These are phyloP conservation scores for Exophiala bonariae DNA, from an alignment of 2,329 filamentous ascomycete species.

Conservation along the genomic window DNA sequence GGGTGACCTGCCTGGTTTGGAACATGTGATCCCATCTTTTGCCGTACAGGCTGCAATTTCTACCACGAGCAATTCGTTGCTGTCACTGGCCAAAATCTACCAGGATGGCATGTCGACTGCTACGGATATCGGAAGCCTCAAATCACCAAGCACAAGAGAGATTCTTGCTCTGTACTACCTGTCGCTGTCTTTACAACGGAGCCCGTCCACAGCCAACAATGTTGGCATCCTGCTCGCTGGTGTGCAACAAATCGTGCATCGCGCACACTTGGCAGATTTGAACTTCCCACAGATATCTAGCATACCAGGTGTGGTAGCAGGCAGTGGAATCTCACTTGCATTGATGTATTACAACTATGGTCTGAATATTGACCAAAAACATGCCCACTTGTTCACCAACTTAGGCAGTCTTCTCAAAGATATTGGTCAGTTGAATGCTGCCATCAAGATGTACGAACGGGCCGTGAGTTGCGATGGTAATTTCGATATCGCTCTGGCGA, in stretches of 20 bases:
- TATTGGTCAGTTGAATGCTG: constrained; percentile 85
- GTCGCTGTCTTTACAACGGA: constrained; percentile 89
- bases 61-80: constrained; percentile 90
- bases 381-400: constrained; percentile 96
- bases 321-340: constrained; percentile 84
- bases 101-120: constrained; percentile 79
- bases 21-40: constrained; percentile 67
- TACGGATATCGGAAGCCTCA: constrained; percentile 56
- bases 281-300: constrained; percentile 29
- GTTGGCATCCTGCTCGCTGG: constrained; percentile 96
- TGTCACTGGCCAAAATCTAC: constrained; percentile 96
- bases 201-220: constrained; percentile 96
- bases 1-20: constrained; percentile 77
- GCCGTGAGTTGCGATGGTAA: constrained; percentile 89
- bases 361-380: constrained; percentile 77
- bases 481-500: constrained; percentile 95
- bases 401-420: constrained; percentile 93
- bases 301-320: constrained; percentile 72
- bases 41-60: constrained; percentile 79
- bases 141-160: constrained; percentile 78
- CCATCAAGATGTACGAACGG: constrained; percentile 96
- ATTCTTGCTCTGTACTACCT: constrained; percentile 95
- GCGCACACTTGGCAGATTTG: constrained; percentile 37
- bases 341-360: constrained; percentile 96
- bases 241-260: constrained; percentile 68